phyloP scores from a whole-genome alignment of 345 rosid genomes.

The Hirschfeldia incana region DNA sequence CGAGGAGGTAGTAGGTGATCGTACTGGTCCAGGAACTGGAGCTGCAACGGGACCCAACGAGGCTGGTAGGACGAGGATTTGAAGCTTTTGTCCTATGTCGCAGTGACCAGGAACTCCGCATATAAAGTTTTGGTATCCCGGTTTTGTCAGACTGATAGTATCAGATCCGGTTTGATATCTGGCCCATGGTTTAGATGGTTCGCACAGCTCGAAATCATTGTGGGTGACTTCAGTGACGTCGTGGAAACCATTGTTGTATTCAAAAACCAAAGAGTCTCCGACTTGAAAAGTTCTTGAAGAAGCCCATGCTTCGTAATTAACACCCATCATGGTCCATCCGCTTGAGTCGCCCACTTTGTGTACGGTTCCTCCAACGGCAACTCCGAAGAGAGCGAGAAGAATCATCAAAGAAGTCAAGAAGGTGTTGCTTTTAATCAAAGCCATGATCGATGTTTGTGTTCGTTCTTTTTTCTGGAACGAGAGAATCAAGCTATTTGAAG shows the following conservation, averaged over 20 bases:
- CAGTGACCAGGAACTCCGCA: constrained; percentile 18
- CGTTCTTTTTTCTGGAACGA: not conserved
- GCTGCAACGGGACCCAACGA: constrained; percentile 1
- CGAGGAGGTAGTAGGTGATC: too few relatives aligned
- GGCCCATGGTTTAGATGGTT: not conserved
- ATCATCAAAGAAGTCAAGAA: not conserved
- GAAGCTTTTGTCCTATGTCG: not conserved
- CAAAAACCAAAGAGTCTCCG: constrained; percentile 23
- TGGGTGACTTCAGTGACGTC: constrained; percentile 15
- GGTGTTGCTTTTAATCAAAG: not conserved
- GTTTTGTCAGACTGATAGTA: not conserved
- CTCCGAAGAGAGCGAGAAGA: not conserved
- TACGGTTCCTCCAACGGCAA: not conserved
- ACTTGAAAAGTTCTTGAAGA: constrained; percentile 22
- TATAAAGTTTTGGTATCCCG: constrained; percentile 14
- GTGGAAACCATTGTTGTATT: constrained; percentile 9
- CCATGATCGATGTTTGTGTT: not conserved
- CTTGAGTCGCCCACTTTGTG: not conserved
- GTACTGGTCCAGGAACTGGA: not conserved
- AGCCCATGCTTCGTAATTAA: constrained; percentile 10
- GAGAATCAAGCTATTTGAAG: not conserved
- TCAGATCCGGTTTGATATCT: constrained; percentile 2
- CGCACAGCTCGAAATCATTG: not conserved
- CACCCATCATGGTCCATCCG: constrained; percentile 2
- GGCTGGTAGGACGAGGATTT: not conserved